A percentile compares a stretch with the other conserved stretches of the same genome.
phyloP scores from a whole-genome alignment of 495 filamentous ascomycete species.

The Talaromyces adpressus region DNA sequence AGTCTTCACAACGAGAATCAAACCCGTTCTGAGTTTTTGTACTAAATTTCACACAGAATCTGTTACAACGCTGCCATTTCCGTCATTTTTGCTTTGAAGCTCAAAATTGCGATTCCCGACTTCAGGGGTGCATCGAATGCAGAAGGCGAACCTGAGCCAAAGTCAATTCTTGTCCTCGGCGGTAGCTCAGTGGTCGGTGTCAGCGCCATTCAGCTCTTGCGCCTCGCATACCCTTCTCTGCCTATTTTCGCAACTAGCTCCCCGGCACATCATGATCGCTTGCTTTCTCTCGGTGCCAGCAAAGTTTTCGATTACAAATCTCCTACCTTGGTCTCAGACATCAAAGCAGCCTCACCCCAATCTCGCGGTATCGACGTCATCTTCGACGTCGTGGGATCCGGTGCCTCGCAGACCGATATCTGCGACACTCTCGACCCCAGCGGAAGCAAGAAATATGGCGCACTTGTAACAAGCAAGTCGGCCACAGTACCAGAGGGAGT shows the following conservation, averaged over 20 bases:
- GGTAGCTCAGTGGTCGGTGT: constrained; percentile 35
- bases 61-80: constrained; percentile 33
- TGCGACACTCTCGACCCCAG: constrained; percentile 14
- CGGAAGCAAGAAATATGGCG: constrained; percentile 27
- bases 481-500: constrained; percentile 7
- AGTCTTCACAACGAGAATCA: background rate
- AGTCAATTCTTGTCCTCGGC: constrained; percentile 34
- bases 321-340: constrained; percentile 11
- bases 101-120: constrained; percentile 24
- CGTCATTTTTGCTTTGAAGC: constrained; percentile 16
- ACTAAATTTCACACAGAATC: constrained; percentile 17
- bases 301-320: constrained; percentile 22
- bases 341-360: constrained; percentile 22
- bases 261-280: constrained; percentile 19
- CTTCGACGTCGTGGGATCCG: constrained; percentile 28
- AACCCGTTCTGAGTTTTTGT: too few relatives aligned
- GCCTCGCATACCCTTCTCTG: constrained; percentile 22
- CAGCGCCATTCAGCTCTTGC: constrained; percentile 33
- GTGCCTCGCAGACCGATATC: constrained; percentile 12
- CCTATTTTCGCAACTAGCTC: constrained; percentile 35
- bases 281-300: constrained; percentile 25
- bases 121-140: constrained; percentile 13
- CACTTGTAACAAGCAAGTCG: constrained; percentile 22
- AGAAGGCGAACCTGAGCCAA: constrained; percentile 12
- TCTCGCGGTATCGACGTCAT: constrained; percentile 33